Evolutionary conservation across 2,329 filamentous ascomycete species (phyloP), one percentile per base, ranked within the genome.

Genomic region (Diaporthe sp.): DNA sequence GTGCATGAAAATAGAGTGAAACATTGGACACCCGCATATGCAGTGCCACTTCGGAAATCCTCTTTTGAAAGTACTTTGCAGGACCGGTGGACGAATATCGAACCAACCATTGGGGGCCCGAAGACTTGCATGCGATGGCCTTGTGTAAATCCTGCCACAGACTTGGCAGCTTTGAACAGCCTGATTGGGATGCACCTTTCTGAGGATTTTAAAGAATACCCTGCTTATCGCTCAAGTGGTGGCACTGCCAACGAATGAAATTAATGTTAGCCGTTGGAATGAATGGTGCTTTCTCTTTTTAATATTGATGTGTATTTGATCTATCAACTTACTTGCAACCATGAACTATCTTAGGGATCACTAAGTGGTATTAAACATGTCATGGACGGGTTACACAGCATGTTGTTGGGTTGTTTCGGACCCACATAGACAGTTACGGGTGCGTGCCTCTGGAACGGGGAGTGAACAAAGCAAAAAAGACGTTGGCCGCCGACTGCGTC

Each of bases 271-370:
- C 47, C 47, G 47, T 51, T 51, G 47, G 47, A 51, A 51, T 51
- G 47, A 51, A 51, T 51, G 47, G 20, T 51, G 47, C 47, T 51
- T 51, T 51, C 47, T 51, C 47, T 51, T 51, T 25, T 51, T 51
- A 51, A 51, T 51, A 25, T 51, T 51, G 47, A 51, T 51, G 47
- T 51, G 47, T 51, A 51, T 51, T 51, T 51, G 47, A 51, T 51
- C 47, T 51, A 51, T 51, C 47, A 51, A 51, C 47, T 51, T 51
- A 51, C 47, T 51, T 51, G 47, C 47, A 51, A 49, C 44, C 44
- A 49, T 49, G 44, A 49, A 49, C 3, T 49, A 49, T 49, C 44
- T n/a, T 17, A 49, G 44, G 44, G 44, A 6, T 49, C 17, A 49
- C 3, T 49, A 49, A 49, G 44, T 49, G 20, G 44, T 49, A 49